Evolutionary conservation across 257 asterid species (phyloP).

Genomic region (Solanum sejunctum): DNA sequence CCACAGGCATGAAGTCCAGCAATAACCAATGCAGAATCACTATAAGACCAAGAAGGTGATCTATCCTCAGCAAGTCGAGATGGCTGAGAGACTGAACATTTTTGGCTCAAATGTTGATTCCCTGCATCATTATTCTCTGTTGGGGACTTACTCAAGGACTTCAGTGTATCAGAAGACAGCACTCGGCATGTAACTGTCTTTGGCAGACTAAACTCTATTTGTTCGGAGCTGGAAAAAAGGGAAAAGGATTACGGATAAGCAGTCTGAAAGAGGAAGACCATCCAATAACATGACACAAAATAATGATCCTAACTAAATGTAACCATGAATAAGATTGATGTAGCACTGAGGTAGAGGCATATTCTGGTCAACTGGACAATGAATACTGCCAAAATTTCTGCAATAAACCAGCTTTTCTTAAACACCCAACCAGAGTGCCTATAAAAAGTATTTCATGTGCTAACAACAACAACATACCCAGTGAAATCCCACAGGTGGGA

Average conservation of each 20-base stretch:
- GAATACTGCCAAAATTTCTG: background rate
- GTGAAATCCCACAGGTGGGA: too few species aligned
- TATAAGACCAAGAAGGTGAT: slow-evolving; percentile 9
- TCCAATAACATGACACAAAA: background rate
- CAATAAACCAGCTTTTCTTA: background rate
- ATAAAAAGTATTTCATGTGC: background rate
- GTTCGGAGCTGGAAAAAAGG: slow-evolving; percentile 27
- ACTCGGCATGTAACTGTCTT: slow-evolving; percentile 76
- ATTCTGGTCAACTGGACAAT: background rate
- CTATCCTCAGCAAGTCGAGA: slow-evolving; percentile 13
- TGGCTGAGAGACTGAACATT: slow-evolving; percentile 6
- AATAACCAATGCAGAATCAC: slow-evolving; percentile 44
- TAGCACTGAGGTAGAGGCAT: background rate
- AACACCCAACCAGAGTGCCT: background rate
- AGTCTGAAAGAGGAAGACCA: background rate
- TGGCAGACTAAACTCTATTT: slow-evolving; percentile 32
- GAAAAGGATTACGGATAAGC: background rate
- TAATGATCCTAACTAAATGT: background rate
- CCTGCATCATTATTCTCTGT: slow-evolving; percentile 17
- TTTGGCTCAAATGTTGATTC: slow-evolving; percentile 8
- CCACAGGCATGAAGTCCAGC: slow-evolving; percentile 99
- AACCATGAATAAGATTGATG: background rate
- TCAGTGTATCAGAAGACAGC: slow-evolving; percentile 48
- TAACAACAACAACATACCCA: too few species aligned
- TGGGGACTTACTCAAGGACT: slow-evolving; percentile 37